A percentile compares a stretch with the other conserved stretches of the same genome.
These are phyloP conservation scores for Solanum hybrid DNA, from an alignment of 305 asterid genomes.

Conservation along the genomic window DNA sequence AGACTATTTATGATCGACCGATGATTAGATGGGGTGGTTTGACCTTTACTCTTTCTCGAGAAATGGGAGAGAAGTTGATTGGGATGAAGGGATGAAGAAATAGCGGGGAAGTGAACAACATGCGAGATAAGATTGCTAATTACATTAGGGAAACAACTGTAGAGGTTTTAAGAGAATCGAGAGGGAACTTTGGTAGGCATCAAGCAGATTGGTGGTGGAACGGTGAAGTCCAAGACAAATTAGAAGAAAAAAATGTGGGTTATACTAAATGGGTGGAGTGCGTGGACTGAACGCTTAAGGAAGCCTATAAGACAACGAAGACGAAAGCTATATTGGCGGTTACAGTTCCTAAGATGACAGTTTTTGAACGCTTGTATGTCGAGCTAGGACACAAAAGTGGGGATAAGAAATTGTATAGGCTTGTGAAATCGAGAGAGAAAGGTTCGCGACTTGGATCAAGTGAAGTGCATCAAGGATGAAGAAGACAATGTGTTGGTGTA, in stretches of 20 bases:
- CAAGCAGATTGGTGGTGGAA: not conserved
- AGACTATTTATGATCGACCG: not conserved
- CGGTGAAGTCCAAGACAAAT: not conserved
- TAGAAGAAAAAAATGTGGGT: not conserved
- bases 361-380: not conserved
- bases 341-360: not conserved
- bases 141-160: not conserved
- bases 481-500: not conserved
- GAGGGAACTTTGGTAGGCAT: not conserved
- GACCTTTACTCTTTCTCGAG: not conserved
- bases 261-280: not conserved
- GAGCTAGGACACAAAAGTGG: not conserved
- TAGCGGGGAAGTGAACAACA: not conserved
- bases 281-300: not conserved
- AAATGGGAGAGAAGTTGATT: not conserved
- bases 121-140: not conserved
- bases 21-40: not conserved
- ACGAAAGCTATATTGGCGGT: not conserved
- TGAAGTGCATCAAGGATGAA: not conserved
- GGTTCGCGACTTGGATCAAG: not conserved
- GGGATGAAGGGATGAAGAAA: not conserved
- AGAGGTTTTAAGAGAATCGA: not conserved
- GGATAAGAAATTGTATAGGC: not conserved
- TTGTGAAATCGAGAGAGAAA: not conserved
- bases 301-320: not conserved